Conservation (phyloP, 306 rosid genomes). For the Quercus bicolor region DNA sequence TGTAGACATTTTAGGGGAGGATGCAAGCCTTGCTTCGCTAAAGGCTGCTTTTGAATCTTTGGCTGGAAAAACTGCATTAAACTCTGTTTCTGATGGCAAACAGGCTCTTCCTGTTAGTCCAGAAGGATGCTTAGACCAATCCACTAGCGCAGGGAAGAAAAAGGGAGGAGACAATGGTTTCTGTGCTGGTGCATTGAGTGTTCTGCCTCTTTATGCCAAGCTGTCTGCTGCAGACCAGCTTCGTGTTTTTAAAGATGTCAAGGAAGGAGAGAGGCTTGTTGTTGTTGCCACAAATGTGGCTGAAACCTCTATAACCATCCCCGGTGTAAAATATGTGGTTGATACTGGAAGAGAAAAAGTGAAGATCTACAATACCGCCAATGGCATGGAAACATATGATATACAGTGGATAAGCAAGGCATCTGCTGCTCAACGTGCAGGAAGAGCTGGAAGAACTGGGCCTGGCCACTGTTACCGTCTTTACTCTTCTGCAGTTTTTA, state of each 20-base stretch:
- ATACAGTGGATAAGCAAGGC: slow-evolving; percentile 95
- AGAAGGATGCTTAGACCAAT: slow-evolving; percentile 37
- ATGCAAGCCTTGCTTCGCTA: slow-evolving; percentile 50
- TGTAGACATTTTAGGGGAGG: slow-evolving; percentile 43
- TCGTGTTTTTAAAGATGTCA: slow-evolving; percentile 65
- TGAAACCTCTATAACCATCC: slow-evolving; percentile 95
- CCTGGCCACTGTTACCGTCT: slow-evolving; percentile 88
- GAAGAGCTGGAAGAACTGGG: slow-evolving; percentile 94
- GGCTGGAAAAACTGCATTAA: slow-evolving; percentile 36
- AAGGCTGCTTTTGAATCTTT: slow-evolving; percentile 79
- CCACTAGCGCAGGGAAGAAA: slow-evolving; percentile 26
- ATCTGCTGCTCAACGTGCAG: slow-evolving; percentile 88
- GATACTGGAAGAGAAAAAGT: slow-evolving; percentile 94
- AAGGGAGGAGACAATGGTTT: slow-evolving; percentile 19
- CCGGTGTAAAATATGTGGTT: slow-evolving; percentile 86
- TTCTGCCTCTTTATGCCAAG: slow-evolving; percentile 93
- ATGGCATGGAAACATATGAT: slow-evolving; percentile 78
- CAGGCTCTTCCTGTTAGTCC: slow-evolving; percentile 18
- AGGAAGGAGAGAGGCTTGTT: slow-evolving; percentile 77
- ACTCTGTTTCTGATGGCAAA: slow-evolving; percentile 28
- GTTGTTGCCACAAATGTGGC: slow-evolving; percentile 96
- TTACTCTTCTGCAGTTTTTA: slow-evolving; percentile 81
- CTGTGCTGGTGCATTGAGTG: slow-evolving; percentile 51
- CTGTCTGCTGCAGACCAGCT: slow-evolving; percentile 81
- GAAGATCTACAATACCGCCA: slow-evolving; percentile 65